Evolutionary conservation across 768 basidiomycete genomes (phyloP).

Genomic region (Suillus fuscotomentosus): DNA sequence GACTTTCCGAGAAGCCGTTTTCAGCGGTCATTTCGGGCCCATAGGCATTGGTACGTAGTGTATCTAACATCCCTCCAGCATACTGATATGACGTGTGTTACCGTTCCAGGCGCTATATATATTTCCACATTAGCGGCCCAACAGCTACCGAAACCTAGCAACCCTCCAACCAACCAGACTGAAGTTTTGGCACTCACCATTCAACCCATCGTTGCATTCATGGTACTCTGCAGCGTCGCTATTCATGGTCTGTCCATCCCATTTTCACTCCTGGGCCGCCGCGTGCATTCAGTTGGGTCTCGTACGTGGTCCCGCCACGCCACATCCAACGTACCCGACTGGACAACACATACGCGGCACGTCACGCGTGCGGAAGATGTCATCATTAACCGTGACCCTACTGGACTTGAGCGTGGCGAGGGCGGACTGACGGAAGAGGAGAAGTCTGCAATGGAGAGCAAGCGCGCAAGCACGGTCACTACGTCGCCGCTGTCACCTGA

Average conservation of each 20-base stretch:
- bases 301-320: slow-evolving; percentile 88
- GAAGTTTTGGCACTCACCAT: slow-evolving; percentile 72
- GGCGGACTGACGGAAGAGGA: slow-evolving; percentile 27
- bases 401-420: slow-evolving; percentile 51
- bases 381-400: slow-evolving; percentile 79
- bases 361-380: slow-evolving; percentile 74
- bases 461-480: slow-evolving; percentile 15
- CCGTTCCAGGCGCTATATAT: slow-evolving; percentile 75
- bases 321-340: slow-evolving; percentile 60
- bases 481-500: slow-evolving; percentile 8
- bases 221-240: slow-evolving; percentile 89
- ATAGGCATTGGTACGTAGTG: slow-evolving; percentile 64
- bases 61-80: not conserved
- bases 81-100: slow-evolving; percentile 6
- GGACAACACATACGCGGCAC: slow-evolving; percentile 75
- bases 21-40: slow-evolving; percentile 94
- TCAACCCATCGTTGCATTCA: slow-evolving; percentile 91
- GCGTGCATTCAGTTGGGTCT: slow-evolving; percentile 78
- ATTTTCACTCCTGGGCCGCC: slow-evolving; percentile 86
- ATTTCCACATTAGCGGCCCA: slow-evolving; percentile 81
- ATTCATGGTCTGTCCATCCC: slow-evolving; percentile 93
- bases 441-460: slow-evolving; percentile 26
- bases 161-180: slow-evolving; percentile 53
- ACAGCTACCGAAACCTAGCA: slow-evolving; percentile 47
- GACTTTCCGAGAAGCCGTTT: slow-evolving; percentile 89